Evolutionary conservation across 257 asterid species (phyloP).

Genomic region (Primulina eburnea): DNA sequence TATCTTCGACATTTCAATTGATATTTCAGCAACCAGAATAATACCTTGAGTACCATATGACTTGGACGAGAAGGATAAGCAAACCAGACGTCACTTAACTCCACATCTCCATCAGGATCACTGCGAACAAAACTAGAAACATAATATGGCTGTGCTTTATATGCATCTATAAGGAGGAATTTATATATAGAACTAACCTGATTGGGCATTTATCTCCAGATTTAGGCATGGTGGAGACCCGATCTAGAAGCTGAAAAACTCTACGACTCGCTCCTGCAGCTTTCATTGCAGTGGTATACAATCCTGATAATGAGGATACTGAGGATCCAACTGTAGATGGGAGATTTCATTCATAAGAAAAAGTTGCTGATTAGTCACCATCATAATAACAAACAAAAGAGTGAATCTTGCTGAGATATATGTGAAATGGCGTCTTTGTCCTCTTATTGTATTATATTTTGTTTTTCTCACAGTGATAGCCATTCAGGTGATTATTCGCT

Average conservation of each 20-base stretch:
- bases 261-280: constrained; percentile 96
- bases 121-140: constrained; percentile 3
- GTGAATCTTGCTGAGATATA: neutral
- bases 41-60: constrained; percentile 71
- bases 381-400: neutral
- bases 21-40: neutral
- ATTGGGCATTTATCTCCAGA: constrained; percentile 60
- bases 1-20: neutral
- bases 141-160: neutral
- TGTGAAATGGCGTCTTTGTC: neutral
- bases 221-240: constrained; percentile 63
- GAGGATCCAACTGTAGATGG: constrained; percentile 58
- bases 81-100: constrained; percentile 36
- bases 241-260: constrained; percentile 79
- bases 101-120: constrained; percentile 37
- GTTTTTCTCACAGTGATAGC: neutral
- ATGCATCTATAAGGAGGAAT: neutral
- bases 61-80: constrained; percentile 49
- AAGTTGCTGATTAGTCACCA: neutral
- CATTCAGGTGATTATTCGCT: neutral
- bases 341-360: neutral
- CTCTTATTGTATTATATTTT: neutral
- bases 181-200: constrained; percentile 38
- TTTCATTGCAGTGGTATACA: constrained; percentile 76
- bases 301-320: constrained; percentile 61